Evolutionary conservation across 139 green algal genomes (phyloP).

Genomic region (Zygnema circumcarinatum): DNA sequence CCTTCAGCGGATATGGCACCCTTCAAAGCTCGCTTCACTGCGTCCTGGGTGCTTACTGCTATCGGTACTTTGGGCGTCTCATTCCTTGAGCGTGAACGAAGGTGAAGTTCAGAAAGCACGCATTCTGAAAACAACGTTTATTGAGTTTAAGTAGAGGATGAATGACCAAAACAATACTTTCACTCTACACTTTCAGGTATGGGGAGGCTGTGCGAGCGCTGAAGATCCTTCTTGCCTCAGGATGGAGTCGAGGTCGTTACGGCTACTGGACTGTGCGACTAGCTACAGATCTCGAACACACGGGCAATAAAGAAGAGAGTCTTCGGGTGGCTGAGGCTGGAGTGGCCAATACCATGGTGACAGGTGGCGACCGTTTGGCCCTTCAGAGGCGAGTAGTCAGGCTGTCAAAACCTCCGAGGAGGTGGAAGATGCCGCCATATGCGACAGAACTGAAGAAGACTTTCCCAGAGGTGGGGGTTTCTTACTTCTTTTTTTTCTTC

Average conservation of each 20-base stretch:
- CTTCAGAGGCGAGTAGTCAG: constrained; percentile 36
- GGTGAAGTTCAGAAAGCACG: not conserved
- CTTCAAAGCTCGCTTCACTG: constrained; percentile 4
- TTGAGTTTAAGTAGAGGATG: too few relatives aligned
- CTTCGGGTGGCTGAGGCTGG: constrained; percentile 24
- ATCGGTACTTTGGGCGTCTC: constrained; percentile 20
- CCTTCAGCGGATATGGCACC: too few relatives aligned
- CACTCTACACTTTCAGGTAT: constrained; percentile 32
- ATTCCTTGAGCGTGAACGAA: constrained; percentile 7
- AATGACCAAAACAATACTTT: too few relatives aligned
- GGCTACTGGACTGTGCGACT: constrained; percentile 11
- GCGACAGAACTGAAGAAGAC: not conserved
- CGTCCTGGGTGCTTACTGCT: not conserved
- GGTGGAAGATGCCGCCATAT: constrained; percentile 17
- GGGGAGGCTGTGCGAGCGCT: constrained; percentile 11
- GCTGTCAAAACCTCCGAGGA: constrained; percentile 15
- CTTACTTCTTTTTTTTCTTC: too few relatives aligned
- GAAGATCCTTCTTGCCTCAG: not conserved
- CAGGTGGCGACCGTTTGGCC: constrained; percentile 29
- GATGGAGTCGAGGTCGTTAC: not conserved
- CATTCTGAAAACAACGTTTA: not conserved
- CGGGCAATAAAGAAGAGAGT: constrained; percentile 22
- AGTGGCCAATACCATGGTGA: constrained; percentile 8
- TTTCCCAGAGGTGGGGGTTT: too few relatives aligned
- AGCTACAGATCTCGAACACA: not conserved